Conservation (phyloP, 1,139 yeast genomes). For the Fermentozyma sake region DNA sequence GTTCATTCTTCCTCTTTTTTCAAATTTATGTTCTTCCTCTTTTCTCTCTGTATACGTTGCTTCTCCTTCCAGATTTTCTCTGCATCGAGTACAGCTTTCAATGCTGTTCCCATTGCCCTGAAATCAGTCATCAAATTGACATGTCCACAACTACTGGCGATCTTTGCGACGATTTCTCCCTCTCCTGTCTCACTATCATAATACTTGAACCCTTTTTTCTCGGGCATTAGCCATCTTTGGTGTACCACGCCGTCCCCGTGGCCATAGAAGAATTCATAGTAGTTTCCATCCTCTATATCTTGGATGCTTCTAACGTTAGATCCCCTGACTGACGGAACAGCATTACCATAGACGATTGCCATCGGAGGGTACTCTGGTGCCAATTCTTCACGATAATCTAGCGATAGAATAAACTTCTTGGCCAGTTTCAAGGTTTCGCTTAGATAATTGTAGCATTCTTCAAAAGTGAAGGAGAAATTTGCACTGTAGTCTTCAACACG, state of each 20-base stretch:
- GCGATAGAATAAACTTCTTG: conserved; percentile 51
- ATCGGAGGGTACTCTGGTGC: conserved; percentile 68
- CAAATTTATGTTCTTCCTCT: no score
- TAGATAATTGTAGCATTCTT: conserved; percentile 64
- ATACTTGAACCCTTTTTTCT: conserved; percentile 54
- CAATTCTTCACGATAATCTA: conserved; percentile 48
- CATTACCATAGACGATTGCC: conserved; percentile 74
- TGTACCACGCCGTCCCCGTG: conserved; percentile 94
- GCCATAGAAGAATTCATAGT: conserved; percentile 74
- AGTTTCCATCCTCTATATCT: conserved; percentile 67
- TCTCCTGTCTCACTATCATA: conserved; percentile 28
- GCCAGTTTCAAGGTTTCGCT: conserved; percentile 57
- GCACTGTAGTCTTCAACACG: conserved; percentile 9
- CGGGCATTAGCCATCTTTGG: conserved; percentile 79
- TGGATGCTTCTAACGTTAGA: conserved; percentile 58
- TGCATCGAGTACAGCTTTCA: conserved; percentile 54
- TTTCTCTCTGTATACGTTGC: no score
- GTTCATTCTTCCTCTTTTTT: no score
- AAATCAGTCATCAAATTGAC: conserved; percentile 75
- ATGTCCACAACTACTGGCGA: conserved; percentile 68
- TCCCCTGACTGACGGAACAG: conserved; percentile 81
- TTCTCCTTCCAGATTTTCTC: conserved; percentile 38
- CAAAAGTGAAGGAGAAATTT: conserved; percentile 35
- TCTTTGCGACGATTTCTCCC: conserved; percentile 60
- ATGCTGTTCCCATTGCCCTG: conserved; percentile 65